Percentiles rank a stretch among this genome's conserved stretches.
Evolutionary conservation across 208 protist genomes (phyloP).

Genomic region (Wallacemonas sp.): DNA sequence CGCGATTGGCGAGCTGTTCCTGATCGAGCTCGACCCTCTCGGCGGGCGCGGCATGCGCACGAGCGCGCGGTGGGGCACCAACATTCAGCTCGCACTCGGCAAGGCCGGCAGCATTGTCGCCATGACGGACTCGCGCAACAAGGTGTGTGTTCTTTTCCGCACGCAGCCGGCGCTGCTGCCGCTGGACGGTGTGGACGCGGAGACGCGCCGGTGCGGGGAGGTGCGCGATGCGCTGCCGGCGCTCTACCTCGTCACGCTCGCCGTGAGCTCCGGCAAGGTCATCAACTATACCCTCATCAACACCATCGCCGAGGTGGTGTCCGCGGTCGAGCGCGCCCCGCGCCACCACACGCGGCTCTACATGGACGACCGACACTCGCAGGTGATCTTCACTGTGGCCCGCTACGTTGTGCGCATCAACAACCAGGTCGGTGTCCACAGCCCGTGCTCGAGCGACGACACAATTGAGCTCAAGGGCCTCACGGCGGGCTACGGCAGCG

Average conservation of each 20-base stretch:
- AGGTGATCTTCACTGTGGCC: conserved; percentile 55
- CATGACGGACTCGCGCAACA: conserved; percentile 53
- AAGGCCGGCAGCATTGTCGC: conserved; percentile 40
- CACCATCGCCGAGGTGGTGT: conserved; percentile 49
- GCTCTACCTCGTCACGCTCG: conserved; percentile 65
- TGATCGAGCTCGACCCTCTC: conserved; percentile 44
- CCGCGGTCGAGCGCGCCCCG: conserved; percentile 36
- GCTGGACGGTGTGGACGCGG: conserved; percentile 2
- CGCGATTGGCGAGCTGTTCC: conserved; percentile 53
- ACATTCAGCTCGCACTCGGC: conserved; percentile 48
- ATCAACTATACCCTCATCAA: conserved; percentile 64
- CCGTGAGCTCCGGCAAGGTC: conserved; percentile 44
- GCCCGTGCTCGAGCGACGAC: conserved; percentile 75
- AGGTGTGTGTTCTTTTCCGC: conserved; percentile 46
- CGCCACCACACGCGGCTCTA: conserved; percentile 65
- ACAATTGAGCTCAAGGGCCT: conserved; percentile 45
- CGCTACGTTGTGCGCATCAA: conserved; percentile 77
- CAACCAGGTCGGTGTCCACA: conserved; percentile 68
- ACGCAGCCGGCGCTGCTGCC: conserved; percentile 32
- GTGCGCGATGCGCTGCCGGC: conserved; percentile 24
- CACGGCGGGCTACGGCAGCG: conserved; percentile 35
- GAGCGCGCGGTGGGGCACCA: conserved; percentile 56
- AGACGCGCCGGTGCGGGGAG: background rate
- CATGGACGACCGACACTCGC: conserved; percentile 37
- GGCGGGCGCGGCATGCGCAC: conserved; percentile 15